Evolutionary conservation across 495 filamentous ascomycete genomes (phyloP).

Genomic region (Aspergillus biplanus): DNA sequence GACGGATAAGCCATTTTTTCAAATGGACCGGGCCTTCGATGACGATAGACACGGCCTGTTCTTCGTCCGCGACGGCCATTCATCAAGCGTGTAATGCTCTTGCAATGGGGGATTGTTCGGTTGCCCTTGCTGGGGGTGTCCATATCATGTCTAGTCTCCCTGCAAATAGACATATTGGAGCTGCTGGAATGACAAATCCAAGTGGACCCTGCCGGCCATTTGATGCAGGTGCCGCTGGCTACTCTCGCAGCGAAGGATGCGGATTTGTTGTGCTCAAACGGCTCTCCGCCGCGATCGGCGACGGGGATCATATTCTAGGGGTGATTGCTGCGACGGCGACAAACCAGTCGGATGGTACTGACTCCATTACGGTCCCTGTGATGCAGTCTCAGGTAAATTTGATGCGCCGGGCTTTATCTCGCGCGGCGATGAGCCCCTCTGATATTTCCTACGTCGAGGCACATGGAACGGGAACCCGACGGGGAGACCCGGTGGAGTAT

Average conservation of each 20-base stretch:
- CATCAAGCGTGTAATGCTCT: conserved; percentile 25
- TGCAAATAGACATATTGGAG: conserved; percentile 23
- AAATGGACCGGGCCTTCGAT: conserved; percentile 44
- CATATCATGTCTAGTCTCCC: conserved; percentile 35
- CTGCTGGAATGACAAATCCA: conserved; percentile 30
- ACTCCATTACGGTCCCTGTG: conserved; percentile 38
- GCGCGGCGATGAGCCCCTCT: conserved; percentile 17
- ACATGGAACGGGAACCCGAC: conserved; percentile 39
- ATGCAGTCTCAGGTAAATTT: conserved; percentile 31
- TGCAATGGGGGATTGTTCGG: conserved; percentile 15
- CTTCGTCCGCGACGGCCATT: conserved; percentile 32
- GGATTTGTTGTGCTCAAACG: conserved; percentile 67
- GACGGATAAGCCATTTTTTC: conserved; percentile 41
- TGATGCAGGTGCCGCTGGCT: conserved; percentile 66
- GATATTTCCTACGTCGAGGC: conserved; percentile 26
- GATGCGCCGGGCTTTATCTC: conserved; percentile 17
- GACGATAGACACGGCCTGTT: conserved; percentile 44
- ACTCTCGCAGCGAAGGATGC: conserved; percentile 66
- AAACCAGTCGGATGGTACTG: conserved; percentile 29
- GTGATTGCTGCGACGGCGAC: conserved; percentile 47
- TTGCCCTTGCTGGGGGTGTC: conserved; percentile 32
- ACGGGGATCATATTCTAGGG: conserved; percentile 63
- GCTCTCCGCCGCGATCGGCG: conserved; percentile 58
- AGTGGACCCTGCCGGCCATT: conserved; percentile 62
- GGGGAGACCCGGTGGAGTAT: conserved; percentile 45